Percentiles rank a stretch among this genome's conserved stretches.
phyloP scores from a whole-genome alignment of 1,139 yeast species.

The Pichia inconspicua region DNA sequence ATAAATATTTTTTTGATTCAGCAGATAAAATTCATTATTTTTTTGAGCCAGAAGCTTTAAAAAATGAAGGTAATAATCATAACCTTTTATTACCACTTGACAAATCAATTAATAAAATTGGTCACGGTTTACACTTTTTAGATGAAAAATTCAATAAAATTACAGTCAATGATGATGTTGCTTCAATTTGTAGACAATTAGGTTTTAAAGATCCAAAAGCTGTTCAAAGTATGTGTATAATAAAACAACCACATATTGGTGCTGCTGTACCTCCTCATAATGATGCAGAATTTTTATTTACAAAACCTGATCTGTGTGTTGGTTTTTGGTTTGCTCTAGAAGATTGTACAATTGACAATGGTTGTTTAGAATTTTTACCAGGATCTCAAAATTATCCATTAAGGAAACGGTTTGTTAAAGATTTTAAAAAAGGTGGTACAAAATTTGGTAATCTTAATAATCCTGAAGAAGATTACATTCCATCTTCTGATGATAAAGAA shows the following conservation, averaged over 20 bases:
- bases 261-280: constrained; percentile 76
- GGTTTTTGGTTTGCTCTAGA: constrained; percentile 84
- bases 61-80: constrained; percentile 31
- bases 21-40: constrained; percentile 64
- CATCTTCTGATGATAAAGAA: constrained; percentile 22
- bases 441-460: constrained; percentile 31
- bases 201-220: constrained; percentile 60
- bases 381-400: constrained; percentile 64
- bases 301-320: constrained; percentile 62
- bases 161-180: constrained; percentile 46
- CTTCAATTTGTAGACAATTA: constrained; percentile 45
- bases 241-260: constrained; percentile 70
- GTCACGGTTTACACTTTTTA: constrained; percentile 65
- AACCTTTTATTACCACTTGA: constrained; percentile 43
- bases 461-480: constrained; percentile 18
- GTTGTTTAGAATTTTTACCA: constrained; percentile 66
- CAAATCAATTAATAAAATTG: constrained; percentile 64
- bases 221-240: constrained; percentile 71
- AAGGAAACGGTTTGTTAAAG: constrained; percentile 57
- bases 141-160: constrained; percentile 41
- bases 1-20: constrained; percentile 61
- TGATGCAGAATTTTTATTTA: constrained; percentile 67
- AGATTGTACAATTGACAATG: constrained; percentile 60
- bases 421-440: constrained; percentile 45
- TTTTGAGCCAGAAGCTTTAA: constrained; percentile 66